phyloP scores from a whole-genome alignment of 805 yeast genomes.

The Ogataea ganodermae region DNA sequence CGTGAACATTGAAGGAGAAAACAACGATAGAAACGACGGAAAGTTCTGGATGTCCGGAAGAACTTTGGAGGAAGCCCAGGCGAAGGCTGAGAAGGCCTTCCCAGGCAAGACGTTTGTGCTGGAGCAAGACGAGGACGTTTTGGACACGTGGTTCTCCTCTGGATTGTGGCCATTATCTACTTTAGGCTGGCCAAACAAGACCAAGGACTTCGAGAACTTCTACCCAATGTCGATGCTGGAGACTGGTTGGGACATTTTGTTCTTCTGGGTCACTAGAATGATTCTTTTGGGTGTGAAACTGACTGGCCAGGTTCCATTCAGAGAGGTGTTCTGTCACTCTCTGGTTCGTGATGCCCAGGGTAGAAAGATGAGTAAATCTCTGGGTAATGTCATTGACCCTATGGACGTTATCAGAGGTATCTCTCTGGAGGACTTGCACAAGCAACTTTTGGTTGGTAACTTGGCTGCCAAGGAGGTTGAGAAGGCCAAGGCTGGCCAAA shows the following conservation, averaged over 20 bases:
- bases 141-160: conserved; percentile 98
- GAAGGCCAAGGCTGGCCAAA: conserved; percentile 87
- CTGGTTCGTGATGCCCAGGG: conserved; percentile 99
- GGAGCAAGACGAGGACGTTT: conserved; percentile 96
- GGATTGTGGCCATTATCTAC: conserved; percentile 98
- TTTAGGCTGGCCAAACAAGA: conserved; percentile 88
- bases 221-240: conserved; percentile 93
- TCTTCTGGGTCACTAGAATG: conserved; percentile 99
- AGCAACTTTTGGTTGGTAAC: conserved; percentile 77
- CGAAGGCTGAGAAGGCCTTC: conserved; percentile 75
- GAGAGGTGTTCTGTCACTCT: conserved; percentile 97
- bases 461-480: conserved; percentile 85
- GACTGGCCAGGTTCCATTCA: conserved; percentile 90
- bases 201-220: conserved; percentile 72
- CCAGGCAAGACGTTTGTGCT: conserved; percentile 69
- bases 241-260: conserved; percentile 98
- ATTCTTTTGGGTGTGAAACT: conserved; percentile 85
- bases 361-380: conserved; percentile 96
- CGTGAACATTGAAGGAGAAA: conserved; percentile 75
- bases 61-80: conserved; percentile 76
- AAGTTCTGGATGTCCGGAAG: conserved; percentile 92
- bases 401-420: conserved; percentile 91
- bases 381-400: conserved; percentile 97
- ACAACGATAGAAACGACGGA: conserved; percentile 61
- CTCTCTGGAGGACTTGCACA: conserved; percentile 74